Evolutionary conservation across 306 rosid species (phyloP).

Genomic region (Luffa aegyptiaca): DNA sequence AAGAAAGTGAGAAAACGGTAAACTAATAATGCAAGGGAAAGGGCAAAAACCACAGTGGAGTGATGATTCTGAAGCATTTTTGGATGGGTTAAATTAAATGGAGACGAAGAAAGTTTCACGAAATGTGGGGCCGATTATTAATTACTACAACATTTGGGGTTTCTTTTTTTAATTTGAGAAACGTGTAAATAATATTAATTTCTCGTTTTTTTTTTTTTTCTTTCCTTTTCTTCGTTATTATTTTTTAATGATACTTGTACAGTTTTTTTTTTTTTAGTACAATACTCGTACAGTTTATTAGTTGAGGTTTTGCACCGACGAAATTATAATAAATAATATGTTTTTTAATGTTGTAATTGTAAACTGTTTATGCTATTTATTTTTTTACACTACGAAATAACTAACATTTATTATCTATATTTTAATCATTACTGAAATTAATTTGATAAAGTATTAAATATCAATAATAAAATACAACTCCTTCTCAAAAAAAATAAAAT

Average conservation of each 20-base stretch:
- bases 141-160: background rate
- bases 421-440: too few species aligned
- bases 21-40: background rate
- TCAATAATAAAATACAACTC: too few species aligned
- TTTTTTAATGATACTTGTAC: background rate
- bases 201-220: background rate
- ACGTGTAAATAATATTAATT: background rate
- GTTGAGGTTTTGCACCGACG: background rate
- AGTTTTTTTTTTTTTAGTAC: background rate
- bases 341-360: background rate
- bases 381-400: background rate
- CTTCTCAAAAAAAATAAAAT: too few species aligned
- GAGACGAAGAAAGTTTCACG: background rate
- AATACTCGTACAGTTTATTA: background rate
- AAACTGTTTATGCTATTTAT: too few species aligned
- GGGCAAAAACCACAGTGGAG: background rate
- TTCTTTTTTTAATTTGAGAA: background rate
- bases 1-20: slow-evolving; percentile 1
- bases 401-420: too few species aligned
- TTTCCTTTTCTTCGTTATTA: background rate
- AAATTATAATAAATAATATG: too few species aligned
- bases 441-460: too few species aligned
- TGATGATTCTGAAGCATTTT: background rate
- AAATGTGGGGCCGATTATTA: slow-evolving; percentile 5
- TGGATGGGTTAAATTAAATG: background rate